Base-by-base conservation (phyloP, 164 flowering plant genomes). In the Vitis riparia region DNA sequence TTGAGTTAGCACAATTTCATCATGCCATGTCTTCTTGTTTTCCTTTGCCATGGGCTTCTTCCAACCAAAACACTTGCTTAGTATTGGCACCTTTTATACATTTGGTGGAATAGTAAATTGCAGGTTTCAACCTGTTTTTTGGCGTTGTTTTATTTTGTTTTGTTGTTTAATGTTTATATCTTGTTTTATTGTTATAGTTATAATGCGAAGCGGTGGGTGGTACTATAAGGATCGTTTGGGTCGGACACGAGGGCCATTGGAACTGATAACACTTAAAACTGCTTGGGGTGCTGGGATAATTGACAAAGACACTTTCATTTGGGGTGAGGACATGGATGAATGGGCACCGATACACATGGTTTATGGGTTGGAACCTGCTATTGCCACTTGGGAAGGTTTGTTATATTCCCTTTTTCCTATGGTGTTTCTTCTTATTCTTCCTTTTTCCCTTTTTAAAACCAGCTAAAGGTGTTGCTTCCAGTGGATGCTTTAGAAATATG, bases 251-350 rank as follows among this genome's bases (percentile, higher is more conserved):
- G 98, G 98, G 56, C 98, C 98, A 0, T 82, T 74, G 75, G 91
- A 92, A 77, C 77, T 94, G 49, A 88, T 94, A 37, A 78, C 80
- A 32, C 93, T 94, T 10, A 94, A 89, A 75, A 89, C 97, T 58
- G 97, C 98, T 12, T 94, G 97, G 97, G 97, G 89, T 69, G 91
- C 73, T 63, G 98, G 98, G 56, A 88, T 94, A 44, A 94, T 94
- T 78, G 97, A 94, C 63, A 91, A 84, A 71, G 71, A 94, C 66
- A 94, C 98, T 2, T 94, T 94, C 82, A 85, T 94, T 59, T 94
- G 98, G 98, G 94, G 93, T n/a, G 97, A 91, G 55, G 98, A 94
- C 83, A 82, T 92, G 95, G 98, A 92, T 83, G 98, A 94, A 74
- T 94, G 97, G 97, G 97, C 90, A 58, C 98, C 98, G 5, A 92